A percentile compares a stretch with the other conserved stretches of the same genome.
These are phyloP conservation scores for Fonsecaea nubica DNA, from an alignment of 2,329 filamentous ascomycete species.

Conservation along the genomic window DNA sequence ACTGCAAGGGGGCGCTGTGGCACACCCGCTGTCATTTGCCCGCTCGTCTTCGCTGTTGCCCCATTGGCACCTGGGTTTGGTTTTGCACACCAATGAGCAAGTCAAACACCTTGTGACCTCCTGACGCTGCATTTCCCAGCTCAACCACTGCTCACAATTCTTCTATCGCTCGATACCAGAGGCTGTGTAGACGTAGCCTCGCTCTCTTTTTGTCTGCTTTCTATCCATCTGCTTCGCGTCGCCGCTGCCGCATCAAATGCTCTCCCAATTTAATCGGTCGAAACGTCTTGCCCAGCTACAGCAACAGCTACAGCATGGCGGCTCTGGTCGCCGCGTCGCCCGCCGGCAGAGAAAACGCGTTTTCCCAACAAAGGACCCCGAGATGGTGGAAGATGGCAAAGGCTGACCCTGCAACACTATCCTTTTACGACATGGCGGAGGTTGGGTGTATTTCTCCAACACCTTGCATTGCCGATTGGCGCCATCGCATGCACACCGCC, in stretches of 20 bases:
- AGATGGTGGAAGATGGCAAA: conserved; percentile 51
- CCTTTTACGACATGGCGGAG: conserved; percentile 42
- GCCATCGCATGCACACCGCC: conserved; percentile 41
- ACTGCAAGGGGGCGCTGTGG: conserved; percentile 16
- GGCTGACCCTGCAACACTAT: conserved; percentile 50
- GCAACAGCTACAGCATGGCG: conserved; percentile 53
- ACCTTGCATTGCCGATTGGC: conserved; percentile 45
- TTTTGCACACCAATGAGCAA: conserved; percentile 23
- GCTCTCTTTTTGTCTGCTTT: conserved; percentile 1
- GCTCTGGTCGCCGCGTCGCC: conserved; percentile 51
- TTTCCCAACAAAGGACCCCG: conserved; percentile 51
- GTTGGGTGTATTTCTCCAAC: conserved; percentile 36
- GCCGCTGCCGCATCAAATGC: conserved; percentile 35
- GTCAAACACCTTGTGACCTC: conserved; percentile 36
- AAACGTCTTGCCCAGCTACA: conserved; percentile 37
- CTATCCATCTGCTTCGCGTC: conserved; percentile 14
- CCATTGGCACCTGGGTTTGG: conserved; percentile 15
- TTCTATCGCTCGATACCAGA: conserved; percentile 25
- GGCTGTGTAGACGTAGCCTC: conserved; percentile 30
- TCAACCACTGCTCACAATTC: conserved; percentile 10
- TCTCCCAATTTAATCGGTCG: conserved; percentile 19
- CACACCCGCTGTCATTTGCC: conserved; percentile 10
- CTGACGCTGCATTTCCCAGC: conserved; percentile 27
- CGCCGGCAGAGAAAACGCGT: conserved; percentile 51
- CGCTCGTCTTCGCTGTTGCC: conserved; percentile 15